phyloP scores from a whole-genome alignment of 331 rosid species.

The Telfairia occidentalis region DNA sequence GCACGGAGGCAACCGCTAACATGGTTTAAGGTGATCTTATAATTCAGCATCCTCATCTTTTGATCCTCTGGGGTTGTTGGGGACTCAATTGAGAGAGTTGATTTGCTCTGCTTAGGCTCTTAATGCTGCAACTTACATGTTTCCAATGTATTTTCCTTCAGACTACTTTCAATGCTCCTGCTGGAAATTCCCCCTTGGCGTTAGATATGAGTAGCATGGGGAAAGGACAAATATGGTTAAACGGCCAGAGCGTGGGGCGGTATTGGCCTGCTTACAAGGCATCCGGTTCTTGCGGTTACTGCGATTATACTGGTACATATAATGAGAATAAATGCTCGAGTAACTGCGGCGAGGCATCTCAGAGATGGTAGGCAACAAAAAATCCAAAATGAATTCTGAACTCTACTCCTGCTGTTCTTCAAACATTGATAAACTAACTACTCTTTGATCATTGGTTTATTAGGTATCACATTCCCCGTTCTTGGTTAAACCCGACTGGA shows the following conservation, averaged over 20 bases:
- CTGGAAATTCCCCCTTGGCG: constrained; percentile 26
- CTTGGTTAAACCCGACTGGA: constrained; percentile 24
- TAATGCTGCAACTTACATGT: background rate
- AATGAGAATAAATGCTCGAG: constrained; percentile 19
- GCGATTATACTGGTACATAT: constrained; percentile 24
- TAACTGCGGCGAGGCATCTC: constrained; percentile 28
- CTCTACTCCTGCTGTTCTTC: background rate
- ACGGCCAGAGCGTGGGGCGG: constrained; percentile 26
- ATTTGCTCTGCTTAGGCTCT: background rate
- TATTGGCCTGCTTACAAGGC: constrained; percentile 26
- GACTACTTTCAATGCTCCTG: constrained; percentile 24
- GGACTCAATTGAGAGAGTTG: background rate
- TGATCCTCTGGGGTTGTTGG: background rate
- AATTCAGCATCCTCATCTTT: background rate
- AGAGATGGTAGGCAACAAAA: constrained; percentile 22
- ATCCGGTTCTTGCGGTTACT: constrained; percentile 13
- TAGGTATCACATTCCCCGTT: constrained; percentile 37
- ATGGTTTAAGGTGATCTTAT: constrained; percentile 27
- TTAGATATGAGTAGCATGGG: constrained; percentile 33
- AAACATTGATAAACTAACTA: background rate
- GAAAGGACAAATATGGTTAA: constrained; percentile 35
- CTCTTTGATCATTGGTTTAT: constrained; percentile 6
- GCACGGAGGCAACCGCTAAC: constrained; percentile 53
- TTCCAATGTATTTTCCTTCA: constrained; percentile 2
- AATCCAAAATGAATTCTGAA: background rate